These are phyloP conservation scores for Lentinula detonsa DNA, from an alignment of 768 basidiomycete genomes.

Conservation along the genomic window DNA sequence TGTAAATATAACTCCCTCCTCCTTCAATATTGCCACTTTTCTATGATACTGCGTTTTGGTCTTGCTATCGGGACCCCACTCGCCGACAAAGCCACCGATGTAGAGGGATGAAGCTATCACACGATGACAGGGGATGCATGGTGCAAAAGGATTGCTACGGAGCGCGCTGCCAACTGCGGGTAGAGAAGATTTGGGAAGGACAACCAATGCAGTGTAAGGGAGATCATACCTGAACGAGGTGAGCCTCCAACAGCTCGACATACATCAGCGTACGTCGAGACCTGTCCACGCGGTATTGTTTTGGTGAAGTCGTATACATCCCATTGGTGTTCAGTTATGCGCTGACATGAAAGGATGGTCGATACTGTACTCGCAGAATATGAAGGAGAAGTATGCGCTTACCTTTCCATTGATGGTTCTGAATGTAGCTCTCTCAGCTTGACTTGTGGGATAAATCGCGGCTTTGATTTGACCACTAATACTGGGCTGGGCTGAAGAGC, in stretches of 20 bases:
- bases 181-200: background rate
- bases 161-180: slow-evolving; percentile 57
- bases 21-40: slow-evolving; percentile 44
- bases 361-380: background rate
- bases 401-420: slow-evolving; percentile 22
- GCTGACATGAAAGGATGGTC: slow-evolving; percentile 22
- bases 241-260: slow-evolving; percentile 49
- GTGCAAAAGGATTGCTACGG: slow-evolving; percentile 60
- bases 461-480: background rate
- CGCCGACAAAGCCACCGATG: slow-evolving; percentile 59
- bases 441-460: slow-evolving; percentile 9
- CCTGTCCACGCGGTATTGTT: slow-evolving; percentile 44
- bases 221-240: slow-evolving; percentile 51
- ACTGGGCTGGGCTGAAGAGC: background rate
- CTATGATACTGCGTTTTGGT: slow-evolving; percentile 34
- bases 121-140: slow-evolving; percentile 65
- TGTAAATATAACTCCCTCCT: slow-evolving; percentile 50
- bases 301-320: slow-evolving; percentile 50
- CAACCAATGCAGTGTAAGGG: background rate
- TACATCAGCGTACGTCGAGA: slow-evolving; percentile 54
- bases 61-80: slow-evolving; percentile 46
- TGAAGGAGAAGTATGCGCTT: background rate
- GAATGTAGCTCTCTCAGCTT: slow-evolving; percentile 15
- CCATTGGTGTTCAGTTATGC: slow-evolving; percentile 50
- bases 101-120: slow-evolving; percentile 56